phyloP scores from a whole-genome alignment of 495 filamentous ascomycete genomes.

The Opeltia flavorubescens region DNA sequence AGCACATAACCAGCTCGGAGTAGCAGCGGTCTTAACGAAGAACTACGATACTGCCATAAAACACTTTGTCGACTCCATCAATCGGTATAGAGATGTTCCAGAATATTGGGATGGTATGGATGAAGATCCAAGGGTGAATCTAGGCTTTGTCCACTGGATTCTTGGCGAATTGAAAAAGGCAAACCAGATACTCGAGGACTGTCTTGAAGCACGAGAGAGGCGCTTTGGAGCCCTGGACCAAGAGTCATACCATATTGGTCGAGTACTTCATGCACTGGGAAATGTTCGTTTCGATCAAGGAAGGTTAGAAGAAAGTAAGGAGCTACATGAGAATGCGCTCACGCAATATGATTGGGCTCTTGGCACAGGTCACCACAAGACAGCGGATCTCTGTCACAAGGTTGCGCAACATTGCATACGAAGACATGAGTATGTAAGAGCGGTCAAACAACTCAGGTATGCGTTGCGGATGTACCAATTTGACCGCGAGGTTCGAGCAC shows the following conservation, averaged over 20 bases:
- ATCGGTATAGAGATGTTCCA: neutral
- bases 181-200: constrained; percentile 5
- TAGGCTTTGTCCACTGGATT: constrained; percentile 17
- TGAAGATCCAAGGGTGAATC: constrained; percentile 15
- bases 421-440: no score
- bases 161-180: constrained; percentile 11
- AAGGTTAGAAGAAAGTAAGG: constrained; percentile 11
- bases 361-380: constrained; percentile 17
- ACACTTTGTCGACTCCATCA: neutral
- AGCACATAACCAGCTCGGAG: constrained; percentile 5
- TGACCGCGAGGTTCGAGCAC: no score
- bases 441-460: no score
- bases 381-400: constrained; percentile 14
- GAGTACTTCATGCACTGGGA: constrained; percentile 19
- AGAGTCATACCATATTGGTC: constrained; percentile 19
- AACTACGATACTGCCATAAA: neutral
- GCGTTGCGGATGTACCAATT: no score
- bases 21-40: constrained; percentile 2
- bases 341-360: constrained; percentile 12
- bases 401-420: constrained; percentile 18
- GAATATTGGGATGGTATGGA: neutral
- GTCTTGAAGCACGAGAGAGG: constrained; percentile 10
- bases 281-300: constrained; percentile 16
- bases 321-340: constrained; percentile 11
- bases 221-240: constrained; percentile 10